A percentile compares a stretch with the other conserved stretches of the same genome.
Conservation (phyloP, 257 asterid genomes). For the Nicotiana noctiflora region DNA sequence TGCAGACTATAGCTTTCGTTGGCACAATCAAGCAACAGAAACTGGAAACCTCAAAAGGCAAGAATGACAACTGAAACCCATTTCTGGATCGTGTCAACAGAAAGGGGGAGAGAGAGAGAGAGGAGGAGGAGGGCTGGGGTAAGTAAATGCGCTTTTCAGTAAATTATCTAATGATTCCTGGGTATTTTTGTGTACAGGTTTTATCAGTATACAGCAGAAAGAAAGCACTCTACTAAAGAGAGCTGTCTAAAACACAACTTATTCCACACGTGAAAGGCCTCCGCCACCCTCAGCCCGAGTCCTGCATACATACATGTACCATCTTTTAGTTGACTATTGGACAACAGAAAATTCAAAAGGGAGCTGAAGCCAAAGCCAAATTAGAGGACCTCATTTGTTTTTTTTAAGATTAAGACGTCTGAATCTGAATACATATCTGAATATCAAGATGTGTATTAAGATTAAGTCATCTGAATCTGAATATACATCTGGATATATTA, state of each 20-base stretch:
- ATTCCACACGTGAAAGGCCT: slow-evolving; percentile 67
- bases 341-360: not conserved
- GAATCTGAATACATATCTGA: too few species aligned
- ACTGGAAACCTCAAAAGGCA: not conserved
- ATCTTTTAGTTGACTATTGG: not conserved
- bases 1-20: not conserved
- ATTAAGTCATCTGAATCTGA: too few species aligned
- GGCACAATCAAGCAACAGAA: not conserved
- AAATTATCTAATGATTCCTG: not conserved
- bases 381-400: too few species aligned
- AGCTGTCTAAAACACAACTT: not conserved
- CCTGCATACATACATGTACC: slow-evolving; percentile 41
- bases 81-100: not conserved
- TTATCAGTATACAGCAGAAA: not conserved
- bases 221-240: not conserved
- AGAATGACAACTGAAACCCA: not conserved
- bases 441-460: too few species aligned
- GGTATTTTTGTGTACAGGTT: not conserved
- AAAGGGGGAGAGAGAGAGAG: not conserved
- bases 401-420: too few species aligned
- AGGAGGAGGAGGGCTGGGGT: not conserved
- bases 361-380: not conserved
- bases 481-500: too few species aligned
- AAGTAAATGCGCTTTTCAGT: not conserved
- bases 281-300: slow-evolving; percentile 74